These are phyloP conservation scores for Xylaria castorea DNA, from an alignment of 495 filamentous ascomycete species.

Conservation along the genomic window DNA sequence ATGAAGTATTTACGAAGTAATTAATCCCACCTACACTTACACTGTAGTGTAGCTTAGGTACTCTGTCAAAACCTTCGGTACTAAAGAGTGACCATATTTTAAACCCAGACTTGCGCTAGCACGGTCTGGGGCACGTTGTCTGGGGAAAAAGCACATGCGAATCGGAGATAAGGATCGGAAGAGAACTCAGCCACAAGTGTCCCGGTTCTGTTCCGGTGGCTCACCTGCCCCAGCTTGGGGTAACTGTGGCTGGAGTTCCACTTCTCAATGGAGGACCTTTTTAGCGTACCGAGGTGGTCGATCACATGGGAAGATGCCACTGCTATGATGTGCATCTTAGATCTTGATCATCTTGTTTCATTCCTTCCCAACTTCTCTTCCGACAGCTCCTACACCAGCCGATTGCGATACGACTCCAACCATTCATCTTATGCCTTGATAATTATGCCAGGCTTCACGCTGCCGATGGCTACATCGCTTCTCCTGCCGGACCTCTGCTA, in stretches of 20 bases:
- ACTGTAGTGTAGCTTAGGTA: too few relatives aligned
- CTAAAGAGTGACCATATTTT: background rate
- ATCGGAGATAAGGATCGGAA: background rate
- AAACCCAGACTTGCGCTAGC: background rate
- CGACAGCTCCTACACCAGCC: background rate
- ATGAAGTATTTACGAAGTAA: too few relatives aligned
- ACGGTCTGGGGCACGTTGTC: constrained; percentile 14
- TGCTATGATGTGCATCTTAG: background rate
- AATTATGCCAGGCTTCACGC: constrained; percentile 21
- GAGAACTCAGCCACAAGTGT: background rate
- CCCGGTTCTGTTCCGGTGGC: background rate
- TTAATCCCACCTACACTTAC: background rate
- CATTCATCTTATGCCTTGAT: constrained; percentile 5
- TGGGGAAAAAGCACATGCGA: constrained; percentile 16
- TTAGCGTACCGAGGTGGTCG: constrained; percentile 23
- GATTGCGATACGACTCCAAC: background rate
- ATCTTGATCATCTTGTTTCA: background rate
- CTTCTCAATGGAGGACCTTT: background rate
- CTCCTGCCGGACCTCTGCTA: constrained; percentile 25
- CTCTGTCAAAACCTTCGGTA: background rate
- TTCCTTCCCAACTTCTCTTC: background rate
- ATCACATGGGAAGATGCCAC: constrained; percentile 28
- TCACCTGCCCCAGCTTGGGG: background rate
- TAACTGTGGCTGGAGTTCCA: constrained; percentile 14
- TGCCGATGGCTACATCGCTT: constrained; percentile 23